Evolutionary conservation across 345 rosid species (phyloP), one percentile per base, ranked within the genome.

Genomic region (Corchorus olitorius): DNA sequence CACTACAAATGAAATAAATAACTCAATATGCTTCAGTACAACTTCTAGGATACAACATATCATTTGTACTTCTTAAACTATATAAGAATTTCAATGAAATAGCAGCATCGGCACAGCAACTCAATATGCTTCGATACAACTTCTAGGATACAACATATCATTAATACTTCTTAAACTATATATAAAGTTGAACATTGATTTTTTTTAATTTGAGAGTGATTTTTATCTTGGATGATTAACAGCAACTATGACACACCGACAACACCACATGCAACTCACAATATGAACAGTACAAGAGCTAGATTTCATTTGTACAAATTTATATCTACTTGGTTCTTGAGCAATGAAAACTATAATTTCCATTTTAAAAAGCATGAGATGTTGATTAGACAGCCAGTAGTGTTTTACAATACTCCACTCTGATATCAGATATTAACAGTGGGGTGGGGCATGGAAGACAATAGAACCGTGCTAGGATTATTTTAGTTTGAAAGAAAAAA

Each of bases 281-380:
- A 68, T 22, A 68, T 16, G 41, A 14, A 67, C 49, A 20, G n/a
- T 19, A 67, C 19, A 45, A 67, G 37, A 35, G 46, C 39, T 46
- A 20, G 15, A 39, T 67, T n/a, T 68, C 19, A 68, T 48, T 62
- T 62, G 8, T 35, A 34, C 39, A 68, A 68, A 68, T 48, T 67
- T 67, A 48, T 7, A 48, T 27, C 41, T 13, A 48, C 14, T 50
- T 68, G 7, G 8, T 14, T 48, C 55, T 46, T 13, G n/a, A 27
- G 56, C 12, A 68, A 13, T 27, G 48, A 2, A 43, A 19, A 66
- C 4, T 43, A 66, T 45, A 45, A 10, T 45, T 20, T 9, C 15
- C n/a, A 45, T 20, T 45, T 27, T 45, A 5, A 66, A 68, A 27
- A 35, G 14, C 3, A 53, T 33, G 22, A 1, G 9, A 14, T 58